These are phyloP conservation scores for Aureobasidium pullulans DNA, from an alignment of 2,329 filamentous ascomycete genomes.

Conservation along the genomic window DNA sequence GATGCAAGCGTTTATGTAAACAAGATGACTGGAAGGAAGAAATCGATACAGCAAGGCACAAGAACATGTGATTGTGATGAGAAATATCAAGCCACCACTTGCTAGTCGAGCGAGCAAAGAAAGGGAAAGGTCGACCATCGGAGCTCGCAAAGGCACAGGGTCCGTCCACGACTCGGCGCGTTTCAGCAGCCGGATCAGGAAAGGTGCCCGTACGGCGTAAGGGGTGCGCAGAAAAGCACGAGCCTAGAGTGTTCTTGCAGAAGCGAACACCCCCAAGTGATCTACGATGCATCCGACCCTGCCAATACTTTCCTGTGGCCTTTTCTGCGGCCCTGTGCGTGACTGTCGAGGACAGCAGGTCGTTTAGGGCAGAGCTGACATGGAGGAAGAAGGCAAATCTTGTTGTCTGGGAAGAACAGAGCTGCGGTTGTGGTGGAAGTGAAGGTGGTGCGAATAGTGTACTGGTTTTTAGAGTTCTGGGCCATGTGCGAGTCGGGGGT, in stretches of 20 bases:
- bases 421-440: neutral
- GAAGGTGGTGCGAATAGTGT: neutral
- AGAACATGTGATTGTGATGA: neutral
- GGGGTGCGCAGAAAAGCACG: neutral
- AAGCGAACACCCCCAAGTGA: neutral
- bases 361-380: neutral
- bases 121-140: too few species aligned
- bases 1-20: neutral
- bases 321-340: neutral
- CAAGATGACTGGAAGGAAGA: neutral
- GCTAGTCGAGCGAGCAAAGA: too few species aligned
- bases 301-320: neutral
- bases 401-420: neutral
- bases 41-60: neutral
- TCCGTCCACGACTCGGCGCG: too few species aligned
- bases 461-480: conserved; percentile 10
- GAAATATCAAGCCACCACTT: neutral
- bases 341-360: neutral
- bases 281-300: neutral
- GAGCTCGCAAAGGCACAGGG: too few species aligned
- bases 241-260: neutral
- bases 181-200: neutral
- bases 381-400: too few species aligned
- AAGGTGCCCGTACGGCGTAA: neutral
- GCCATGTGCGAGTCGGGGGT: conserved; percentile 7